Evolutionary conservation across 306 rosid genomes (phyloP), one percentile per base, ranked within the genome.

Genomic region (Begonia loranthoides): DNA sequence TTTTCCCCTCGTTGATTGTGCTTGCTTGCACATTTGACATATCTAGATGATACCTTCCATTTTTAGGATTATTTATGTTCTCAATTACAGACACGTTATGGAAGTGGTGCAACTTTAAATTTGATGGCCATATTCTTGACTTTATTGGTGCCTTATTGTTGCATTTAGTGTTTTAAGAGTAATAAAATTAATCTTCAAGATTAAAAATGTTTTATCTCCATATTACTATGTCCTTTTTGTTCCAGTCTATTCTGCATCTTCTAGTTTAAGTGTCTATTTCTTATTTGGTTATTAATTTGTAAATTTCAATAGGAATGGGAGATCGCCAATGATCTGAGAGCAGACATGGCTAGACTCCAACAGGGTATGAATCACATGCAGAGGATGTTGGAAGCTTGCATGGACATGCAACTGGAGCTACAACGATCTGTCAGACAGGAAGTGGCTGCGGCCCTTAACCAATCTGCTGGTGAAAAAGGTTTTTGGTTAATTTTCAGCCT

Each of bases 301-400:
- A 43, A 43, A 10, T 43, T 43, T 39, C 52, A 47, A n/a, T 81
- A 92, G 99, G 99, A 87, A 63, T 92, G 99, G 99, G 99, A 92
- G 81, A 83, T 86, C 66, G 60, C 87, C 65, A 87, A 87, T 65
- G 99, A 92, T 71, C 75, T 92, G 59, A 75, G 94, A 71, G 72
- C 94, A 41, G 99, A 92, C 64, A 92, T 92, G 96, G 77, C 89
- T 36, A 79, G 94, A 73, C 99, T 92, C 74, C 99, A 92, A 71
- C 99, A 92, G 72, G 96, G 99, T 67, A 92, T 92, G 99, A 86
- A 81, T 66, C 99, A 92, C 76, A 87, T 92, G 99, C 99, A 92
- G 82, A 83, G 94, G 69, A 80, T 83, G 94, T 68, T 92, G 84
- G 99, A 92, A 74, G 96, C 99, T 33, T 92, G 99, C 87, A 92